Percentiles rank a stretch among this genome's conserved stretches.
phyloP scores from a whole-genome alignment of 371 early-diverging fungal species.

The Apophysomyces ossiformis region DNA sequence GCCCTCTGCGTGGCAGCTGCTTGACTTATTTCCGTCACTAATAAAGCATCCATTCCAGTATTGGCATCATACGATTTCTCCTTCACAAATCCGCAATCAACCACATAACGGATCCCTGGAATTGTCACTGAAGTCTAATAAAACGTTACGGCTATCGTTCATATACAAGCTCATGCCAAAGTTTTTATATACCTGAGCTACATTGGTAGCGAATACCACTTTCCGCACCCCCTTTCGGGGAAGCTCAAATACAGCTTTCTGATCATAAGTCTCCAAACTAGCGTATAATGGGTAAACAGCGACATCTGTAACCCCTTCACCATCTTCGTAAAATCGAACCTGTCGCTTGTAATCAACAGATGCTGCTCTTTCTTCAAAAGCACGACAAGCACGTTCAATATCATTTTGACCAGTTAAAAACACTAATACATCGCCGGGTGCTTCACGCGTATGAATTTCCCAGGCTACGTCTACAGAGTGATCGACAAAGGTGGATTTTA shows the following conservation, averaged over 20 bases:
- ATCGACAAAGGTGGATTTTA: slow-evolving; percentile 73
- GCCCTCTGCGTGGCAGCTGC: slow-evolving; percentile 97
- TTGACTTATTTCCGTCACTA: slow-evolving; percentile 82
- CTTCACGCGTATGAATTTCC: slow-evolving; percentile 76
- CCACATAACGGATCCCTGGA: slow-evolving; percentile 89
- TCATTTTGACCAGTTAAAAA: slow-evolving; percentile 94
- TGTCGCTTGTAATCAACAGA: slow-evolving; percentile 37
- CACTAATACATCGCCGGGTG: slow-evolving; percentile 80
- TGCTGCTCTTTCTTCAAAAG: slow-evolving; percentile 41
- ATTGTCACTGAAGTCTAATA: slow-evolving; percentile 75
- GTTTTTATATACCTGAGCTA: slow-evolving; percentile 96
- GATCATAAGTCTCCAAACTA: slow-evolving; percentile 87
- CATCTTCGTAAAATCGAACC: slow-evolving; percentile 50
- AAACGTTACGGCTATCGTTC: slow-evolving; percentile 26
- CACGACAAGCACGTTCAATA: slow-evolving; percentile 75
- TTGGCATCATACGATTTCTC: slow-evolving; percentile 82
- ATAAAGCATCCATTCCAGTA: slow-evolving; percentile 84
- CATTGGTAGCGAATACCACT: slow-evolving; percentile 98
- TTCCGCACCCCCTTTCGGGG: slow-evolving; percentile 85
- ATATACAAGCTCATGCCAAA: slow-evolving; percentile 26
- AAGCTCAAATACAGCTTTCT: slow-evolving; percentile 91
- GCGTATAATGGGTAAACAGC: slow-evolving; percentile 91
- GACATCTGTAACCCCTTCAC: slow-evolving; percentile 57
- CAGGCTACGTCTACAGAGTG: slow-evolving; percentile 78
- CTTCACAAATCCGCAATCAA: slow-evolving; percentile 94